phyloP scores from a whole-genome alignment of 257 asterid genomes.

The Ligustrum vulgare region DNA sequence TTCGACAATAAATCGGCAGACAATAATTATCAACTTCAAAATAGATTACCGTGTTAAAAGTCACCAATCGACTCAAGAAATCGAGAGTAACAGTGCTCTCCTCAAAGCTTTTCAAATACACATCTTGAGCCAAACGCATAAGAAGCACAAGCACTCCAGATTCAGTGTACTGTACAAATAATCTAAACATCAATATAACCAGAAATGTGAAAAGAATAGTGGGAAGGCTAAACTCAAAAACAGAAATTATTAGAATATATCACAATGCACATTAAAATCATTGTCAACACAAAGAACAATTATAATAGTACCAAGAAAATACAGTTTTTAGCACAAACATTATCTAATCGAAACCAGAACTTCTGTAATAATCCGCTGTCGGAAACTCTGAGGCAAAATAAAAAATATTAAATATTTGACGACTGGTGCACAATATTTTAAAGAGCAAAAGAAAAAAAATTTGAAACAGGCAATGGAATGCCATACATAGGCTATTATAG shows the following conservation, averaged over 20 bases:
- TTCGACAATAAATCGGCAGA: constrained; percentile 9
- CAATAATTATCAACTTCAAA: constrained; percentile 20
- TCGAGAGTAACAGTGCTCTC: constrained; percentile 63
- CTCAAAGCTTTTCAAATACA: constrained; percentile 46
- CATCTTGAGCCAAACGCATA: constrained; percentile 69
- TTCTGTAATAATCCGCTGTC: background rate
- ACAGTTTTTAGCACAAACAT: background rate
- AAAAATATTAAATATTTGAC: background rate
- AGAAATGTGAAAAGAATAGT: background rate
- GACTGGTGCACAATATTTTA: background rate
- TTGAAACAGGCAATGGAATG: background rate
- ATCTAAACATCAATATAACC: background rate
- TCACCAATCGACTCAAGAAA: constrained; percentile 76
- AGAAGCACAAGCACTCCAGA: constrained; percentile 84
- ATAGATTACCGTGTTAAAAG: constrained; percentile 65
- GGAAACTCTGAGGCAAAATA: constrained; percentile 6
- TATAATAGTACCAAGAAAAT: background rate
- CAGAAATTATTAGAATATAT: constrained; percentile 1
- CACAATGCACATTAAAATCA: background rate
- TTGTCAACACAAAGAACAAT: constrained; percentile 5
- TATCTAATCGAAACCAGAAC: background rate
- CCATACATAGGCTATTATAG: constrained; percentile 1
- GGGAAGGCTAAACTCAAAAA: background rate
- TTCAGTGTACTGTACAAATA: constrained; percentile 57
- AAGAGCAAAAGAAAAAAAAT: background rate